Evolutionary conservation across 495 filamentous ascomycete species (phyloP).

Genomic region (Saxispiralis lemnorum): DNA sequence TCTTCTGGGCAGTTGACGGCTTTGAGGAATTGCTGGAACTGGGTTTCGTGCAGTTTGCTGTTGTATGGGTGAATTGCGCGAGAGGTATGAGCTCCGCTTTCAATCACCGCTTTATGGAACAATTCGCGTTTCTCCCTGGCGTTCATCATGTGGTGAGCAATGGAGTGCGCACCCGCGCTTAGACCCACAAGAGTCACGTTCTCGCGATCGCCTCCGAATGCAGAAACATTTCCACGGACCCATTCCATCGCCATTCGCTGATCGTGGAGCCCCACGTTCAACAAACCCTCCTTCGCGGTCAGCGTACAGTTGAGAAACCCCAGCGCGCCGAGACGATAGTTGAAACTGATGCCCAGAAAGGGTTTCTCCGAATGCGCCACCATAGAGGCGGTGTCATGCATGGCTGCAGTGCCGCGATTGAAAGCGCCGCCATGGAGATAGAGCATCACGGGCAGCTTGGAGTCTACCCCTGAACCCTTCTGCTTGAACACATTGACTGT

Average conservation of each 20-base stretch:
- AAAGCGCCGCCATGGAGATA: slow-evolving; percentile 36
- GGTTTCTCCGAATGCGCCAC: slow-evolving; percentile 35
- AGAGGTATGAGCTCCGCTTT: slow-evolving; percentile 46
- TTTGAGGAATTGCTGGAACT: slow-evolving; percentile 40
- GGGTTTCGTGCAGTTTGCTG: slow-evolving; percentile 38
- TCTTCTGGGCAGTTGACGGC: slow-evolving; percentile 25
- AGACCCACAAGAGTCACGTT: slow-evolving; percentile 37
- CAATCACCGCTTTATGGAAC: slow-evolving; percentile 46
- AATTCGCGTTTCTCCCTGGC: slow-evolving; percentile 26
- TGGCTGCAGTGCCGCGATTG: background rate
- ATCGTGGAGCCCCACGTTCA: slow-evolving; percentile 55
- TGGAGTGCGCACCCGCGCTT: slow-evolving; percentile 23
- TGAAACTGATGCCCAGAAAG: slow-evolving; percentile 45
- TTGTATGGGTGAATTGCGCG: slow-evolving; percentile 38
- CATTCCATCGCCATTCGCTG: slow-evolving; percentile 47
- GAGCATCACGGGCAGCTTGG: slow-evolving; percentile 39
- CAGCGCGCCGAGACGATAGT: slow-evolving; percentile 50
- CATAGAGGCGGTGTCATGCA: slow-evolving; percentile 27
- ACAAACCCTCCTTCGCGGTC: slow-evolving; percentile 34
- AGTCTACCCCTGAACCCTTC: slow-evolving; percentile 18
- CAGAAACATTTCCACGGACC: slow-evolving; percentile 40
- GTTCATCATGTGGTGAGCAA: slow-evolving; percentile 39
- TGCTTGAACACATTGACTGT: slow-evolving; percentile 18
- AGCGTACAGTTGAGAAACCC: slow-evolving; percentile 44
- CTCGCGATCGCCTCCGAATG: slow-evolving; percentile 44